These are phyloP conservation scores for Eucalyptus tenuipes DNA, from an alignment of 345 rosid genomes.

Conservation along the genomic window DNA sequence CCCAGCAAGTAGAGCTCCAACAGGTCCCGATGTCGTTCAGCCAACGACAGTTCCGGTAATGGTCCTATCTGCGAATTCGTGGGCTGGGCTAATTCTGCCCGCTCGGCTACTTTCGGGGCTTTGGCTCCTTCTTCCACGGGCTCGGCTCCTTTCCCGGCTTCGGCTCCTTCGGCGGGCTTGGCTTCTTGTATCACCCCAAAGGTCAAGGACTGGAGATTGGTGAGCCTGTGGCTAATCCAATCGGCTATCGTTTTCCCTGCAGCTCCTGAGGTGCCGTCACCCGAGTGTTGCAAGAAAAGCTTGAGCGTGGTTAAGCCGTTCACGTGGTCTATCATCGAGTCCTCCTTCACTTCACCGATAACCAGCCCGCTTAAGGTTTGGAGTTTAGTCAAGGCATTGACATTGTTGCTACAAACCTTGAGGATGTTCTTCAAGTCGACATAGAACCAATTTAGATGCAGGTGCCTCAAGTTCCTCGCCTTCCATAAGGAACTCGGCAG, in stretches of 20 bases:
- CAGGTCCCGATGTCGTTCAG: not conserved
- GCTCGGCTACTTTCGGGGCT: no score
- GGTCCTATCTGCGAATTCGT: not conserved
- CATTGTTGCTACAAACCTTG: no score
- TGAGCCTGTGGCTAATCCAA: not conserved
- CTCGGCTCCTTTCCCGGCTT: no score
- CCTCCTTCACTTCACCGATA: no score
- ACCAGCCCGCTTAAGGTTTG: no score
- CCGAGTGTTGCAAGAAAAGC: not conserved
- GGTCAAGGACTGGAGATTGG: not conserved
- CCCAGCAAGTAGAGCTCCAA: not conserved
- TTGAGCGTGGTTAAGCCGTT: not conserved
- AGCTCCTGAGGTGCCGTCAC: not conserved
- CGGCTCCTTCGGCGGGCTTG: not conserved
- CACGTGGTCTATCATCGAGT: not conserved
- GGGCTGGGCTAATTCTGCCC: no score
- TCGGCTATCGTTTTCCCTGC: not conserved
- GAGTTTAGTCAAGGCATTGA: no score
- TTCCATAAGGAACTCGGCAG: no score
- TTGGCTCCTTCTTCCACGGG: not conserved
- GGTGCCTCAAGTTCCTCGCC: no score
- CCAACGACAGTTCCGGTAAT: not conserved
- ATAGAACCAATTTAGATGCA: no score
- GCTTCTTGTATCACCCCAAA: not conserved
- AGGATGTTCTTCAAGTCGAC: no score